A percentile compares a stretch with the other conserved stretches of the same genome.
Conservation (phyloP, 345 rosid species). For the Acer saccharum region DNA sequence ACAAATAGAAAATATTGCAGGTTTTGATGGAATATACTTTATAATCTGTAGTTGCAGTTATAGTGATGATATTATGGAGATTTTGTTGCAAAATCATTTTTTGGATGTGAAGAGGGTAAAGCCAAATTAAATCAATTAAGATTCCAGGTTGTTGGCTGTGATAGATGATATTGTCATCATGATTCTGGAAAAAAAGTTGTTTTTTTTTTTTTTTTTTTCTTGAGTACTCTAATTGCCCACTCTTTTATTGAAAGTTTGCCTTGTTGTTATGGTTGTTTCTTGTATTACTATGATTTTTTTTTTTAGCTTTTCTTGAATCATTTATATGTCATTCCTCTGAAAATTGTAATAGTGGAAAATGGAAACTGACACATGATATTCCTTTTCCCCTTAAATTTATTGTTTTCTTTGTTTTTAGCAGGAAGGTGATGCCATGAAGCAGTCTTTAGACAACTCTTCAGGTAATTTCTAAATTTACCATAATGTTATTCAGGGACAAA, state of each 20-base stretch:
- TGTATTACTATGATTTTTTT: not conserved
- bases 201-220: not conserved
- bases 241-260: not conserved
- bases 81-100: not conserved
- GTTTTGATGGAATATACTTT: not conserved
- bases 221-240: not conserved
- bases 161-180: not conserved
- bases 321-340: not conserved
- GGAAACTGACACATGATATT: not conserved
- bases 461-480: slow-evolving; percentile 26
- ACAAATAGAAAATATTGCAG: not conserved
- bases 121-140: not conserved
- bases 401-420: slow-evolving; percentile 15
- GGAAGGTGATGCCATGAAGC: slow-evolving; percentile 42
- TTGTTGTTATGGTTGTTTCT: not conserved
- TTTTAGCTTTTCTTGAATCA: not conserved
- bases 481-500: slow-evolving; percentile 7
- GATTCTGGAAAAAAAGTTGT: not conserved
- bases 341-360: not conserved
- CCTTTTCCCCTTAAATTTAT: not conserved
- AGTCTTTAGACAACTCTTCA: slow-evolving; percentile 26
- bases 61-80: not conserved
- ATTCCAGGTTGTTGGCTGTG: not conserved
- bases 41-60: not conserved
- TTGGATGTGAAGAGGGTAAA: not conserved